A percentile compares a stretch with the other conserved stretches of the same genome.
phyloP scores from a whole-genome alignment of 768 basidiomycete genomes.

The Rhodotorula sphaerocarpa region DNA sequence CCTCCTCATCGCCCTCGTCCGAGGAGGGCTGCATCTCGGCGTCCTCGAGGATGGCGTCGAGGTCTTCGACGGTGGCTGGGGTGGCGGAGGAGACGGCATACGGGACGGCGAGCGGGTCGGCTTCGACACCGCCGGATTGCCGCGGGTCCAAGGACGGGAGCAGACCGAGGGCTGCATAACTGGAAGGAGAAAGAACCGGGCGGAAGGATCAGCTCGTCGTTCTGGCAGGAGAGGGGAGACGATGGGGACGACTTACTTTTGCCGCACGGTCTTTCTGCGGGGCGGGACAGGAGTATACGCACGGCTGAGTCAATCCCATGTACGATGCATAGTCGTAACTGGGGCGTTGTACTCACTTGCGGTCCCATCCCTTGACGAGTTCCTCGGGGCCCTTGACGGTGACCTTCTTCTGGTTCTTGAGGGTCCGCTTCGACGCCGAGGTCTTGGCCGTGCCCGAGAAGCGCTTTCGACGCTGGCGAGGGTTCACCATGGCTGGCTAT shows the following conservation, averaged over 20 bases:
- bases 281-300: no score
- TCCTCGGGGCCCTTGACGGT: constrained; percentile 28
- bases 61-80: constrained; percentile 19
- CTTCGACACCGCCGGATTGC: constrained; percentile 32
- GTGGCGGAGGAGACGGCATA: constrained; percentile 16
- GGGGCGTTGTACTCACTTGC: constrained; percentile 10
- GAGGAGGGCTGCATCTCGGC: neutral
- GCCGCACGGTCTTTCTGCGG: constrained; percentile 33
- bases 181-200: neutral
- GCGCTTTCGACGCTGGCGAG: constrained; percentile 79
- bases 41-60: constrained; percentile 7
- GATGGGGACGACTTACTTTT: constrained; percentile 23
- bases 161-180: constrained; percentile 31
- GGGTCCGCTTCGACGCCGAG: neutral
- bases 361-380: constrained; percentile 30
- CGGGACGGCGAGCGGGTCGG: constrained; percentile 5
- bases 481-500: constrained; percentile 66
- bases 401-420: constrained; percentile 25
- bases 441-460: constrained; percentile 63
- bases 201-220: neutral
- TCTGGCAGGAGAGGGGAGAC: no score
- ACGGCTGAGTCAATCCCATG: no score
- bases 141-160: constrained; percentile 24
- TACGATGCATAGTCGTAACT: no score
- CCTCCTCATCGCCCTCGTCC: constrained; percentile 8